Percentiles rank a stretch among this genome's conserved stretches.
Evolutionary conservation across 139 green algal species (phyloP).

Genomic region (Eudorina sp.): DNA sequence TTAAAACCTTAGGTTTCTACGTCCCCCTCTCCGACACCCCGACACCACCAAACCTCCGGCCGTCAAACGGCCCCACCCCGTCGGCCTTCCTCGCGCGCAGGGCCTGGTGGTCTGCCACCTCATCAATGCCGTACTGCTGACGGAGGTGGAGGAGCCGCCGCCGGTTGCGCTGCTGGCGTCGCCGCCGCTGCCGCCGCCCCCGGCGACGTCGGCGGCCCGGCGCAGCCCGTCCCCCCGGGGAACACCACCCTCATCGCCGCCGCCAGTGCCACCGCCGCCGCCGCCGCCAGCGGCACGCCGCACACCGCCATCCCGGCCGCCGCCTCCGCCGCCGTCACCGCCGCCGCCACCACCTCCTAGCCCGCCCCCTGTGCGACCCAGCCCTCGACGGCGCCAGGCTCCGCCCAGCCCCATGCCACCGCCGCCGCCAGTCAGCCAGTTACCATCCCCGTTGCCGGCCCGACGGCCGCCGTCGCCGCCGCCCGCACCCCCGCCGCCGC

Average conservation of each 20-base stretch:
- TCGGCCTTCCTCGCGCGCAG: not conserved
- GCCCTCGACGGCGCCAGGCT: no score
- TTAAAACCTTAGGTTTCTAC: no score
- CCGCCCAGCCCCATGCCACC: not conserved
- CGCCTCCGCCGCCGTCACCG: not conserved
- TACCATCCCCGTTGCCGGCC: not conserved
- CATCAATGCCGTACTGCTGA: constrained; percentile 23
- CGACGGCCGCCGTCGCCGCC: not conserved
- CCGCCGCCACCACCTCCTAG: not conserved
- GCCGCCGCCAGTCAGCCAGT: not conserved
- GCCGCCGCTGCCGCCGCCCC: not conserved
- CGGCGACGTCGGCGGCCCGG: not conserved
- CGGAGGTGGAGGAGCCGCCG: not conserved
- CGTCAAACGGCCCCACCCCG: no score
- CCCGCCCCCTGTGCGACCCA: not conserved
- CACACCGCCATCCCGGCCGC: not conserved
- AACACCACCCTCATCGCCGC: not conserved
- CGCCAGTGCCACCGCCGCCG: not conserved
- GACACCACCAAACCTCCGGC: no score
- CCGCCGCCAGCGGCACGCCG: no score
- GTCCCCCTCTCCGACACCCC: no score
- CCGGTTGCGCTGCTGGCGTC: not conserved
- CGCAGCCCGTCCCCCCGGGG: not conserved
- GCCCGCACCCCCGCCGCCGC: not conserved
- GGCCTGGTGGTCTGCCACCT: constrained; percentile 7